Percentiles rank a stretch among this genome's conserved stretches.
Conservation (phyloP, 2,329 filamentous ascomycete genomes). For the Zasmidium cellare region DNA sequence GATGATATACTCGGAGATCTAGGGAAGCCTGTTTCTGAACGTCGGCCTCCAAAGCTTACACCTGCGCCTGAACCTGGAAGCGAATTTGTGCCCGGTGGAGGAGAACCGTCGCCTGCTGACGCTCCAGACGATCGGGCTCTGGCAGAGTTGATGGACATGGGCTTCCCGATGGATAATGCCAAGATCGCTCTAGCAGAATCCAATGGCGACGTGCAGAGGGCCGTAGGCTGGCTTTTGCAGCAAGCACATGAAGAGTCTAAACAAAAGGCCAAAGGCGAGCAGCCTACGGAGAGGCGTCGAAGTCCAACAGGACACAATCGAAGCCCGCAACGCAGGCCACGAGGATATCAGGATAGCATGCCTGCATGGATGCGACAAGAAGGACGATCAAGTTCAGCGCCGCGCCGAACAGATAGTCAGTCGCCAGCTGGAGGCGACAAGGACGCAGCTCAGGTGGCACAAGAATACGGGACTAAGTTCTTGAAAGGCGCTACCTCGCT, state of each 20-base stretch:
- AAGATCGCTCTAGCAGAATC: conserved; percentile 76
- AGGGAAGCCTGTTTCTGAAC: conserved; percentile 58
- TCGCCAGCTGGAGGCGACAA: conserved; percentile 60
- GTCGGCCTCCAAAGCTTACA: conserved; percentile 19
- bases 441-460: conserved; percentile 78
- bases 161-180: conserved; percentile 85
- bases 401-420: conserved; percentile 52
- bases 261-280: conserved; percentile 57
- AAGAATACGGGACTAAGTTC: conserved; percentile 77
- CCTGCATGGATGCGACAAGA: conserved; percentile 67
- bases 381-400: conserved; percentile 48
- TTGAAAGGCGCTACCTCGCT: conserved; percentile 93
- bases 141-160: conserved; percentile 90
- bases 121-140: conserved; percentile 65
- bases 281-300: conserved; percentile 20
- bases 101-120: conserved; percentile 15
- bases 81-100: conserved; percentile 4
- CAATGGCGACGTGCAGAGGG: conserved; percentile 79
- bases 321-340: conserved; percentile 24
- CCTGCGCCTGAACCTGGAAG: conserved; percentile 3
- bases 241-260: conserved; percentile 85
- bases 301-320: conserved; percentile 19
- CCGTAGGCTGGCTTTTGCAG: conserved; percentile 85
- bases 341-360: conserved; percentile 41
- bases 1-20: conserved; percentile 65